These are phyloP conservation scores for Eimeria brunetti DNA, from an alignment of 169 alveolate genomes.

Conservation along the genomic window DNA sequence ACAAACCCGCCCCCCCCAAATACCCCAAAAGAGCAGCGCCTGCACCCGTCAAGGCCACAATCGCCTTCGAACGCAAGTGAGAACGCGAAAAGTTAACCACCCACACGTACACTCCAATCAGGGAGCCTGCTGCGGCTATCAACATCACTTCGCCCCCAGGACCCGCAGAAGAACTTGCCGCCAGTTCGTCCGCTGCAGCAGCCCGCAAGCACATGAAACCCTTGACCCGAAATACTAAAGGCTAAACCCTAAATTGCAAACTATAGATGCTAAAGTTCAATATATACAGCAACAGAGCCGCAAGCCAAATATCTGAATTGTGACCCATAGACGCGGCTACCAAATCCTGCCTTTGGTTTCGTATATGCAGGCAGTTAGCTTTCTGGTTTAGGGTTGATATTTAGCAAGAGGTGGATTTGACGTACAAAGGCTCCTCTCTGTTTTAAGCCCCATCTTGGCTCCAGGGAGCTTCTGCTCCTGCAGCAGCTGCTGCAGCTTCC, in stretches of 20 bases:
- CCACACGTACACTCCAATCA: constrained; percentile 69
- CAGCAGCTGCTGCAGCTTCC: constrained; percentile 41
- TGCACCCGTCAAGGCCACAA: constrained; percentile 84
- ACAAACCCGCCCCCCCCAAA: constrained; percentile 89
- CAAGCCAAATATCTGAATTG: not conserved
- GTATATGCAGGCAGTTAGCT: not conserved
- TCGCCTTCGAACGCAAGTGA: constrained; percentile 70
- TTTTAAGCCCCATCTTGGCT: constrained; percentile 71
- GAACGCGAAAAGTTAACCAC: constrained; percentile 68
- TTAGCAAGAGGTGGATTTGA: not conserved
- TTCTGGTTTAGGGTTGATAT: not conserved
- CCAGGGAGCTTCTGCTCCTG: constrained; percentile 64
- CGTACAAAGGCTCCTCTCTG: constrained; percentile 79
- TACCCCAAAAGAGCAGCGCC: constrained; percentile 89
- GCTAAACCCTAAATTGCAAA: not conserved
- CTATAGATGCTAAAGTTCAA: not conserved
- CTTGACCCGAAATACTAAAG: not conserved
- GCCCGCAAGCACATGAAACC: not conserved
- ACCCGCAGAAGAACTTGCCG: constrained; percentile 70
- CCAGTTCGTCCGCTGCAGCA: constrained; percentile 70
- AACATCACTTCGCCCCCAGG: constrained; percentile 60
- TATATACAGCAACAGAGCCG: not conserved
- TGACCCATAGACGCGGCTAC: too few species aligned
- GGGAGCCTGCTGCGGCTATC: constrained; percentile 56
- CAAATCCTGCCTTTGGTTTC: not conserved